Evolutionary conservation across 148 eudicot species (phyloP).

Genomic region (Silene uniflora): DNA sequence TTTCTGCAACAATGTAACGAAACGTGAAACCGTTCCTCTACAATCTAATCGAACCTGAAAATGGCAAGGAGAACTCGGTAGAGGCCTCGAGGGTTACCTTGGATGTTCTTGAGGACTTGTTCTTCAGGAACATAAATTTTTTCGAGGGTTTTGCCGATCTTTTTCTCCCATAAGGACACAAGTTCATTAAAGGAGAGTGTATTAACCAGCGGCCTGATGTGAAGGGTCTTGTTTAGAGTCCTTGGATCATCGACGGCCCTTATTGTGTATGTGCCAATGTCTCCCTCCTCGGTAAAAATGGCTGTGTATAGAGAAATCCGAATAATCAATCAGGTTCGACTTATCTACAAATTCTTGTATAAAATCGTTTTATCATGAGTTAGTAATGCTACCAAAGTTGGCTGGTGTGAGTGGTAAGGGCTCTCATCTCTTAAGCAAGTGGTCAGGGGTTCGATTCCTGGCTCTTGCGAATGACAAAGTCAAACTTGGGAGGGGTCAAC

Average conservation of each 20-base stretch:
- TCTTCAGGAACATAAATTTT: slow-evolving; percentile 27
- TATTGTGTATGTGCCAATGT: slow-evolving; percentile 24
- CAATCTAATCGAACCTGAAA: no score
- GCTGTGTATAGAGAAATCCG: background rate
- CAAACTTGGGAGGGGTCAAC: no score
- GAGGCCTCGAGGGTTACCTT: slow-evolving; percentile 7
- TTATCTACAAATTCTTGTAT: no score
- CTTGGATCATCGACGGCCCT: no score
- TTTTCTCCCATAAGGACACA: slow-evolving; percentile 29
- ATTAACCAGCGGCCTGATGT: slow-evolving; percentile 22
- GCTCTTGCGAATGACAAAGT: no score
- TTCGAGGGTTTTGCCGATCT: slow-evolving; percentile 26
- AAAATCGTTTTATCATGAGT: no score
- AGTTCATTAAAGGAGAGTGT: slow-evolving; percentile 25
- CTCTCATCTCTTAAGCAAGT: no score
- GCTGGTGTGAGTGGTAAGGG: no score
- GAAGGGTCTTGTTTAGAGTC: slow-evolving; percentile 21
- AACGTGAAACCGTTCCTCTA: no score
- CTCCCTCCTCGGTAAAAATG: slow-evolving; percentile 18
- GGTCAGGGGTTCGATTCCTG: no score
- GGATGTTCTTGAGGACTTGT: slow-evolving; percentile 20
- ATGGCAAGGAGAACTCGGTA: no score
- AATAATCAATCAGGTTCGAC: background rate
- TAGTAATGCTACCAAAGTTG: no score
- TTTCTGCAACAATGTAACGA: slow-evolving; percentile 1